Evolutionary conservation across 2,329 filamentous ascomycete species (phyloP).

Genomic region (Neopestalotiopsis sp.): DNA sequence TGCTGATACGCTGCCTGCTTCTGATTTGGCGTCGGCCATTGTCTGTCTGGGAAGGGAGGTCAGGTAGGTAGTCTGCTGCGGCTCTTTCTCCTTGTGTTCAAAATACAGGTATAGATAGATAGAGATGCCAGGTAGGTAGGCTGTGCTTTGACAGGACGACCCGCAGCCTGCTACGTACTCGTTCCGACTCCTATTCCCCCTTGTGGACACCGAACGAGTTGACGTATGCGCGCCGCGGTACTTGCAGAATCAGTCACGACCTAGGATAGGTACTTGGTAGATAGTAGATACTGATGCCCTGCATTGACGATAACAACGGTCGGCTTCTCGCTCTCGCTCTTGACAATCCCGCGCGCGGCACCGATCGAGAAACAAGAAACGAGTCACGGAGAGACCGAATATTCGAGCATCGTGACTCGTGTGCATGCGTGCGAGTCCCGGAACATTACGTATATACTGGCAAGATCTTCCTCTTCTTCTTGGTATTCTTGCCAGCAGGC

Average conservation of each 20-base stretch:
- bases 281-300: neutral
- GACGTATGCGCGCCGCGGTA: too few species aligned
- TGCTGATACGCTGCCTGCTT: neutral
- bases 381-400: neutral
- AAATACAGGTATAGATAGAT: neutral
- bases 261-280: too few species aligned
- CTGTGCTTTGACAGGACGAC: too few species aligned
- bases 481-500: neutral
- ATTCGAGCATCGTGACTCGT: neutral
- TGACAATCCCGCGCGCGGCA: neutral
- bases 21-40: constrained; percentile 2
- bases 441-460: neutral
- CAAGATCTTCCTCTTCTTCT: too few species aligned
- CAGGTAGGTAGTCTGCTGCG: neutral
- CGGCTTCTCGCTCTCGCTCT: neutral
- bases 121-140: neutral
- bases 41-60: neutral
- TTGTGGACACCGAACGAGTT: too few species aligned
- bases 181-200: too few species aligned
- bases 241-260: too few species aligned
- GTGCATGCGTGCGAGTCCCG: neutral
- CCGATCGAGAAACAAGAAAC: neutral
- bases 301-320: neutral
- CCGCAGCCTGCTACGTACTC: too few species aligned
- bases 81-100: neutral